Evolutionary conservation across 2,329 filamentous ascomycete species (phyloP).

Genomic region (Zasmidium citrigriseum): DNA sequence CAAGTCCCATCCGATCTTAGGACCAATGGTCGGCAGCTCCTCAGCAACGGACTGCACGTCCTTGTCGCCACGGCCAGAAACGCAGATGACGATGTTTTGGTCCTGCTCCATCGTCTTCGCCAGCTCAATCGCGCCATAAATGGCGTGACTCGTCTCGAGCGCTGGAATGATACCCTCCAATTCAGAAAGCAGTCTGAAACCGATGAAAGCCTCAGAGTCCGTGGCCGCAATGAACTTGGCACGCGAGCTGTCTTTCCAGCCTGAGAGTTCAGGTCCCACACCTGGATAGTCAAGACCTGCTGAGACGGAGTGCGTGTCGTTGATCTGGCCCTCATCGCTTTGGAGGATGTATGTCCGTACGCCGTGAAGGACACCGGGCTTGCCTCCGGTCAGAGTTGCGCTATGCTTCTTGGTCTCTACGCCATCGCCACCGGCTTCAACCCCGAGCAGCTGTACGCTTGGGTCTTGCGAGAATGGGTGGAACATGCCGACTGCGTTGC

Average conservation of each 20-base stretch:
- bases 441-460: conserved; percentile 83
- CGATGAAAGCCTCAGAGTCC: conserved; percentile 84
- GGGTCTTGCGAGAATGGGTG: conserved; percentile 88
- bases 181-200: conserved; percentile 81
- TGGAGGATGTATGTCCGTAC: conserved; percentile 96
- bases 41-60: conserved; percentile 98
- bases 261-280: conserved; percentile 87
- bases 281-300: conserved; percentile 96
- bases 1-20: conserved; percentile 76
- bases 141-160: conserved; percentile 88
- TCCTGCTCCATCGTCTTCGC: conserved; percentile 90
- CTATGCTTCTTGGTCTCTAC: conserved; percentile 82
- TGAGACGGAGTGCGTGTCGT: conserved; percentile 93
- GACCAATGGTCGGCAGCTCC: conserved; percentile 83
- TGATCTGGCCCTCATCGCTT: conserved; percentile 88
- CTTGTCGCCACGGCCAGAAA: conserved; percentile 94
- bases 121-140: conserved; percentile 84
- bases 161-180: conserved; percentile 96
- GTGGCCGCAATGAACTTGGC: conserved; percentile 90
- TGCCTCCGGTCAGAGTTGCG: conserved; percentile 82
- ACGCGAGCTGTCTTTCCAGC: conserved; percentile 87
- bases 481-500: conserved; percentile 97
- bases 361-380: conserved; percentile 91
- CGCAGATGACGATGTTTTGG: conserved; percentile 88
- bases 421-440: conserved; percentile 94